Conservation (phyloP, 306 rosid genomes). For the Myrica gale region DNA sequence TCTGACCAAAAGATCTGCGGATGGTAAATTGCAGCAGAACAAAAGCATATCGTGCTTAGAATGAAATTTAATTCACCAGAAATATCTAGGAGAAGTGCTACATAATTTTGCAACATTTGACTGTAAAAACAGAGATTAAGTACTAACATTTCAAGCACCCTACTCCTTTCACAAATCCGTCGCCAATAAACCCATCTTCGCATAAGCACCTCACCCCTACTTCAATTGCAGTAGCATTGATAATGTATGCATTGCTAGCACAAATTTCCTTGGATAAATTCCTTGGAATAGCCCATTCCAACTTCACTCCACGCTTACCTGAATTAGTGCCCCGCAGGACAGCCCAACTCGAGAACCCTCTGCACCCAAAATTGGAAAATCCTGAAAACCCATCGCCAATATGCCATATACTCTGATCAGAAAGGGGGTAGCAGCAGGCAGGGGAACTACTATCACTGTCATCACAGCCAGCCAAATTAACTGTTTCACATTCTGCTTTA, state of each 20-base stretch:
- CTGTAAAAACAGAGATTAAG: not conserved
- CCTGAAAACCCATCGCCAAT: slow-evolving; percentile 61
- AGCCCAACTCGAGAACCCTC: slow-evolving; percentile 93
- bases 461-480: slow-evolving; percentile 66
- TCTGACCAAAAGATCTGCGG: not conserved
- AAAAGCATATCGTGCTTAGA: not conserved
- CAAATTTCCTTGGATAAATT: slow-evolving; percentile 54
- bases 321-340: slow-evolving; percentile 51
- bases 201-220: slow-evolving; percentile 68
- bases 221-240: slow-evolving; percentile 58
- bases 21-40: not conserved
- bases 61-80: not conserved
- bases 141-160: slow-evolving; percentile 79
- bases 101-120: not conserved
- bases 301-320: slow-evolving; percentile 77
- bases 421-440: slow-evolving; percentile 84
- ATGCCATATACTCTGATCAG: slow-evolving; percentile 78
- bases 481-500: slow-evolving; percentile 68
- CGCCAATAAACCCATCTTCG: slow-evolving; percentile 69
- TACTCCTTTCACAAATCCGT: slow-evolving; percentile 72
- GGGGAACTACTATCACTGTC: slow-evolving; percentile 52
- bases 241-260: slow-evolving; percentile 49
- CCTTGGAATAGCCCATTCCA: slow-evolving; percentile 85
- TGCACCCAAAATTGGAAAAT: slow-evolving; percentile 77
- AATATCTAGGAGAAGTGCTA: not conserved